Evolutionary conservation across 2,329 filamentous ascomycete genomes (phyloP), one percentile per base, ranked within the genome.

Genomic region (Stachybotrys chlorohalonatus): DNA sequence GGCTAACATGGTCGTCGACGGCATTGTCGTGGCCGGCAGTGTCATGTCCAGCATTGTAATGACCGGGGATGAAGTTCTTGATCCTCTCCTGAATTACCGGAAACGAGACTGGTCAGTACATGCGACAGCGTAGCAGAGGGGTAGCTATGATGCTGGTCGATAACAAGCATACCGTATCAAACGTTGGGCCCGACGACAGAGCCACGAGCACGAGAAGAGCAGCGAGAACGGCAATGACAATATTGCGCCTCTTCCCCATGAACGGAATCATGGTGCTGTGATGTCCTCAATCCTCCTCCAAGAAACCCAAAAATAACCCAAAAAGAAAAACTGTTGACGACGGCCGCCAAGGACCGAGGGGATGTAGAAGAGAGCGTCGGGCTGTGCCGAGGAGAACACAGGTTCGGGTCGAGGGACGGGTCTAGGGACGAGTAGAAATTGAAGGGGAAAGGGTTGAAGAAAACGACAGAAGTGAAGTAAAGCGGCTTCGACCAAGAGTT

Each of bases 81-180:
- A 54, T 51, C 30, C 49, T 42, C 36, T 54, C 53, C 53, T 54
- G 46, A 13, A 48, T n/a, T 5, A 11, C 11, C 39, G 5, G 39
- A 45, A 45, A 11, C 39, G n/a, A 45, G 11, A n/a, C 11, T 45
- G 24, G 24, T 24, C 24, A 24, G 24, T 24, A 24, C 24, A 4
- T 24, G 24, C 24, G 24, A 24, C 24, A 24, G 24, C 2, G 24
- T 24, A 4, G 24, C 24, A 24, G 24, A 24, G 24, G 24, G 24
- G 24, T 24, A 24, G 24, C 24, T 24, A 24, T 24, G 24, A 4
- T 47, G 46, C n/a, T n/a, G n/a, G 52, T 7, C 36, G 39, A 49
- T n/a, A 13, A 5, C 36, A n/a, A 39, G 55, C 58, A 30, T 59
- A 59, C 58, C 51, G 51, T 31, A 47, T 58, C 54, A 7, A 53